phyloP scores from a whole-genome alignment of 106 monocot genomes.

The Gastrodia elata region DNA sequence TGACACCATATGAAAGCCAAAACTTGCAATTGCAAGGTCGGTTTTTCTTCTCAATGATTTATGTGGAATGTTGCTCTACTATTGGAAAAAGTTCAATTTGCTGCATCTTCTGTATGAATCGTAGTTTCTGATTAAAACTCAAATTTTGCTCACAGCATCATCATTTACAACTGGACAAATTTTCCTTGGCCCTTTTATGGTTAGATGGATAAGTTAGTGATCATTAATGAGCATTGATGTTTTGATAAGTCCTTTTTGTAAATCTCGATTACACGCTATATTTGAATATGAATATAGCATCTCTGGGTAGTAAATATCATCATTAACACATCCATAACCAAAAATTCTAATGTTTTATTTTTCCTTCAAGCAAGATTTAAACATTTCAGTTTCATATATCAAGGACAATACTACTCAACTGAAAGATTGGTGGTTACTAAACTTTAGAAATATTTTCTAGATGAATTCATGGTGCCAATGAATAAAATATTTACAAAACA shows the following conservation, averaged over 20 bases:
- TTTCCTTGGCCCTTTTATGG: not conserved
- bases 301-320: not conserved
- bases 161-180: not conserved
- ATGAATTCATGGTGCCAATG: no score
- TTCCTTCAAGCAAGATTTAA: no score
- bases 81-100: no score
- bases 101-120: no score
- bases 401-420: no score
- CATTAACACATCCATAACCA: no score
- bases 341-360: no score
- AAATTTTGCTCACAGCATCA: not conserved
- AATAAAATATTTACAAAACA: no score
- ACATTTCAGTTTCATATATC: no score
- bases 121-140: not conserved
- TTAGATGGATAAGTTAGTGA: not conserved
- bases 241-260: not conserved
- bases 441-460: no score
- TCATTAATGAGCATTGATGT: not conserved
- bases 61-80: not conserved
- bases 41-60: not conserved
- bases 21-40: constrained; percentile 35
- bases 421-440: no score
- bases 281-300: not conserved
- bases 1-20: constrained; percentile 33
- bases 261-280: not conserved